A percentile compares a stretch with the other conserved stretches of the same genome.
Evolutionary conservation across 176 grass and related monocot species (phyloP).

Genomic region (Lolium rigidum): DNA sequence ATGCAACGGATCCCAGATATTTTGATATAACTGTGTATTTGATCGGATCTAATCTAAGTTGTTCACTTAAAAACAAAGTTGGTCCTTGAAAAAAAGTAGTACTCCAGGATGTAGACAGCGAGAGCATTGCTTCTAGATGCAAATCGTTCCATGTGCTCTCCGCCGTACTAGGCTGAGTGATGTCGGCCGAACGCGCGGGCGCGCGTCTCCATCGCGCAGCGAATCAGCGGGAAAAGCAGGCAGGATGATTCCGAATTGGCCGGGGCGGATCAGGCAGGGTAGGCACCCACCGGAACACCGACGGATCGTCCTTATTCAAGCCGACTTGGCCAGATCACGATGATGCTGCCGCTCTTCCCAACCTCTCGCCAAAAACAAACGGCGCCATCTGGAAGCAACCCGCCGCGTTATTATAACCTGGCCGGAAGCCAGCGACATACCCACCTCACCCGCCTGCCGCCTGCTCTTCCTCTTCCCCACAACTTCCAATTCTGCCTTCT

Average conservation of each 20-base stretch:
- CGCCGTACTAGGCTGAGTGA: not conserved
- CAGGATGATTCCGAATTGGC: not conserved
- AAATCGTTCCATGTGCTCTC: not conserved
- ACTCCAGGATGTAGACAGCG: not conserved
- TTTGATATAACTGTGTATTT: too few relatives aligned
- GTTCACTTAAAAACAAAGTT: too few relatives aligned
- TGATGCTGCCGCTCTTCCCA: not conserved
- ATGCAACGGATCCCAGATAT: too few relatives aligned
- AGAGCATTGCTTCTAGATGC: conserved; percentile 2
- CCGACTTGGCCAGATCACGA: not conserved
- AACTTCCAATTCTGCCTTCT: not conserved
- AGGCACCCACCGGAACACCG: not conserved
- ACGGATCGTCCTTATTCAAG: too few relatives aligned
- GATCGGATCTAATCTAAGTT: too few relatives aligned
- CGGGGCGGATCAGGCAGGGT: not conserved
- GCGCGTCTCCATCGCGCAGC: not conserved
- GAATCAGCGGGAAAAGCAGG: not conserved
- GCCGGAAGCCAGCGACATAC: conserved; percentile 1
- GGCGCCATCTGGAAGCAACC: too few relatives aligned
- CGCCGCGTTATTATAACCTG: not conserved
- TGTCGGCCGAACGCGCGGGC: conserved; percentile 14
- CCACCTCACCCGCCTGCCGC: not conserved
- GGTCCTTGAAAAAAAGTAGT: not conserved
- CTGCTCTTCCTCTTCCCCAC: not conserved
- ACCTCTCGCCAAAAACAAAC: too few relatives aligned